Percentiles rank a stretch among this genome's conserved stretches.
phyloP scores from a whole-genome alignment of 345 rosid species.

The Microthlaspi erraticum region DNA sequence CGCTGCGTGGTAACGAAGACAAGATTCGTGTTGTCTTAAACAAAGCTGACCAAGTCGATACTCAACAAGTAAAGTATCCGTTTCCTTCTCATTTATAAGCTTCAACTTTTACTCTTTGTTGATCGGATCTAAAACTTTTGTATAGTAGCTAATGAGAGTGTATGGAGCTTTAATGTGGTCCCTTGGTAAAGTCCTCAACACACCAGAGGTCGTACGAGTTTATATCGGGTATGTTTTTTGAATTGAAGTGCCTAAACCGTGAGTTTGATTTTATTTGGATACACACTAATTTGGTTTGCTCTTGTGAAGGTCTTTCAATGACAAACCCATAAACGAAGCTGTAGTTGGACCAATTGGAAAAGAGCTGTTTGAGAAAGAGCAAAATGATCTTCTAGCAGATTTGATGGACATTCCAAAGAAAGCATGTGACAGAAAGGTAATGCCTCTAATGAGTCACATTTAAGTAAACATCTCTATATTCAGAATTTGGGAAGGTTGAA shows the following conservation, averaged over 20 bases:
- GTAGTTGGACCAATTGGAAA: conserved; percentile 69
- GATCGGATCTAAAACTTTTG: background rate
- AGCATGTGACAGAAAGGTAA: conserved; percentile 91
- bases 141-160: conserved; percentile 87
- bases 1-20: conserved; percentile 88
- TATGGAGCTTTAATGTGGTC: conserved; percentile 99
- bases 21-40: conserved; percentile 94
- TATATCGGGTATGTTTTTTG: conserved; percentile 70
- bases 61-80: conserved; percentile 66
- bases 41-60: conserved; percentile 96
- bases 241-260: background rate
- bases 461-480: too few relatives aligned
- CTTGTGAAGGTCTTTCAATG: conserved; percentile 78
- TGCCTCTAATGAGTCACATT: conserved; percentile 10
- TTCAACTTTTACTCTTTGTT: background rate
- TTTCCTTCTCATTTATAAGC: conserved; percentile 5
- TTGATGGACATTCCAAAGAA: conserved; percentile 79
- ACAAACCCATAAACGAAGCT: conserved; percentile 69
- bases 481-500: background rate
- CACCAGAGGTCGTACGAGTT: conserved; percentile 93
- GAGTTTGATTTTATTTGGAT: background rate
- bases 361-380: conserved; percentile 91
- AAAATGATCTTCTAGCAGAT: conserved; percentile 79
- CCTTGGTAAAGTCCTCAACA: conserved; percentile 88
- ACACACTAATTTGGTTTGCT: background rate